Conservation (phyloP, 2,329 filamentous ascomycete species). For the Aspergillus arachidicola region DNA sequence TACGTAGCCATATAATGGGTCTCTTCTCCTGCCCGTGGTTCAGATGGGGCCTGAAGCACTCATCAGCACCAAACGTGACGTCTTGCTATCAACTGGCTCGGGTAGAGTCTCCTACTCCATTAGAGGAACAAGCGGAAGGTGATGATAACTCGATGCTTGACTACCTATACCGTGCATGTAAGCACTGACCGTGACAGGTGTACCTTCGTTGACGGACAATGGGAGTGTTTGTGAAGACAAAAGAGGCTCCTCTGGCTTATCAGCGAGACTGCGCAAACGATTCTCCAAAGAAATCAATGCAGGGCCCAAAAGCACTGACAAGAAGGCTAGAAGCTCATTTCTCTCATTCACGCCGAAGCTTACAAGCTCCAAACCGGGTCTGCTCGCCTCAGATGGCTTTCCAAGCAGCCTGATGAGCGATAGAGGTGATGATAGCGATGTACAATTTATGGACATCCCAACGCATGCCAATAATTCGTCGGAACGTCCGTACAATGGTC, state of each 20-base stretch:
- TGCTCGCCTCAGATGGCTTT: slow-evolving; percentile 22
- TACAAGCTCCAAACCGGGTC: slow-evolving; percentile 6
- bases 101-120: background rate
- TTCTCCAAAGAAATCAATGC: slow-evolving; percentile 36
- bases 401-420: slow-evolving; percentile 42
- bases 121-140: slow-evolving; percentile 16
- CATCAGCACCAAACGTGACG: background rate
- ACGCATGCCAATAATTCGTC: slow-evolving; percentile 24
- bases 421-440: slow-evolving; percentile 46
- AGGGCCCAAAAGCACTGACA: slow-evolving; percentile 15
- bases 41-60: slow-evolving; percentile 3
- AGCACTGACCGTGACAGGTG: slow-evolving; percentile 11
- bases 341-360: slow-evolving; percentile 26
- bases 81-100: background rate
- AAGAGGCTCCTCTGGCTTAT: slow-evolving; percentile 27
- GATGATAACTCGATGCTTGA: slow-evolving; percentile 12
- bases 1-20: slow-evolving; percentile 4
- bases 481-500: slow-evolving; percentile 11
- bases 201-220: slow-evolving; percentile 15
- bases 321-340: slow-evolving; percentile 17
- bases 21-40: slow-evolving; percentile 10
- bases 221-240: background rate
- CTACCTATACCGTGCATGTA: background rate
- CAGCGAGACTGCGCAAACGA: slow-evolving; percentile 33
- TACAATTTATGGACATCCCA: slow-evolving; percentile 41